A percentile compares a stretch with the other conserved stretches of the same genome.
Evolutionary conservation across 495 filamentous ascomycete genomes (phyloP).

Genomic region (Chaetomium cochliodes): DNA sequence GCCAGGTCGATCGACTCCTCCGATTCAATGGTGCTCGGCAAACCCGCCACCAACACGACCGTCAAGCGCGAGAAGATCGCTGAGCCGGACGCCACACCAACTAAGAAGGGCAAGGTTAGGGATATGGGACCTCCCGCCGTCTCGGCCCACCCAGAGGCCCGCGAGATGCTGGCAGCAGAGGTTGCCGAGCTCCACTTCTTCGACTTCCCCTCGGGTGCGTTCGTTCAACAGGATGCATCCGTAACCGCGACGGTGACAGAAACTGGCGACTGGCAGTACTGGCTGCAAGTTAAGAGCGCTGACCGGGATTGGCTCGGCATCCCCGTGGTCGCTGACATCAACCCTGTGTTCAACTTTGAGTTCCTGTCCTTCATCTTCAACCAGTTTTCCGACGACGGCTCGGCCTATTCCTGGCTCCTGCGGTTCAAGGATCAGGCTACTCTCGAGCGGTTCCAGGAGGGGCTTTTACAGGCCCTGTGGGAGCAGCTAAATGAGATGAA

Average conservation of each 20-base stretch:
- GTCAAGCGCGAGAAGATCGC: slow-evolving; percentile 36
- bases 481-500: slow-evolving; percentile 94
- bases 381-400: slow-evolving; percentile 82
- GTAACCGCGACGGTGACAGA: slow-evolving; percentile 81
- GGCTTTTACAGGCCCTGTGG: slow-evolving; percentile 92
- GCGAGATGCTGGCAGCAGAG: slow-evolving; percentile 73
- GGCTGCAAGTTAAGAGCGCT: slow-evolving; percentile 79
- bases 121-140: slow-evolving; percentile 51
- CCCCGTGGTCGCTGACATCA: slow-evolving; percentile 80
- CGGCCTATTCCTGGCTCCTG: slow-evolving; percentile 93
- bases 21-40: slow-evolving; percentile 46
- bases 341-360: slow-evolving; percentile 98
- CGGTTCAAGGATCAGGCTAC: slow-evolving; percentile 81
- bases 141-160: slow-evolving; percentile 62
- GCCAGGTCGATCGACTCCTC: slow-evolving; percentile 48
- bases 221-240: slow-evolving; percentile 73
- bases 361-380: slow-evolving; percentile 99
- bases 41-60: slow-evolving; percentile 37
- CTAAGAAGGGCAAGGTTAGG: slow-evolving; percentile 34
- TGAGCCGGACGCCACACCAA: slow-evolving; percentile 25
- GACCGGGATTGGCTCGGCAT: slow-evolving; percentile 88
- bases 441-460: slow-evolving; percentile 86
- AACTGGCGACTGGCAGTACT: slow-evolving; percentile 90
- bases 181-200: slow-evolving; percentile 87
- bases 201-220: slow-evolving; percentile 80